phyloP scores from a whole-genome alignment of 2,329 filamentous ascomycete genomes.

The Ophiostoma australiae region DNA sequence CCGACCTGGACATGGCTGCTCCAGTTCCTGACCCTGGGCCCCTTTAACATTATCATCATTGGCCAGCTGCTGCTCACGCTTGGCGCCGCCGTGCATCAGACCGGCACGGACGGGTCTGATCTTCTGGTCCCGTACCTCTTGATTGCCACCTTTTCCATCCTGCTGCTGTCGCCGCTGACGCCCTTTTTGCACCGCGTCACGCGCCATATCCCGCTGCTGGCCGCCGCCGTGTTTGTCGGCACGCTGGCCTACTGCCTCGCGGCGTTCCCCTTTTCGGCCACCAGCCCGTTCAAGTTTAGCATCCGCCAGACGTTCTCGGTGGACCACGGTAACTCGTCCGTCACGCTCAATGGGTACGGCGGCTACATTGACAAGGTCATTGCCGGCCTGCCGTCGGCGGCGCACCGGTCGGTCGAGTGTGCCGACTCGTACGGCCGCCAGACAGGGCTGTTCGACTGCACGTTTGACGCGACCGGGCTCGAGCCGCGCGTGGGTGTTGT shows the following conservation, averaged over 20 bases:
- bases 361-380: conserved; percentile 65
- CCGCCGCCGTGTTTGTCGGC: conserved; percentile 66
- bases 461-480: conserved; percentile 55
- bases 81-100: conserved; percentile 70
- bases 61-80: conserved; percentile 71
- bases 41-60: conserved; percentile 70
- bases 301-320: conserved; percentile 80
- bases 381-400: conserved; percentile 63
- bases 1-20: conserved; percentile 83
- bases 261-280: conserved; percentile 80
- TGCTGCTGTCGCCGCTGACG: conserved; percentile 69
- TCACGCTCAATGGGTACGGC: conserved; percentile 64
- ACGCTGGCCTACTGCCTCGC: conserved; percentile 81
- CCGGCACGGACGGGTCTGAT: conserved; percentile 74
- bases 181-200: conserved; percentile 86
- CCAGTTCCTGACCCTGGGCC: conserved; percentile 75
- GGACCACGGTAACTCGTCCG: conserved; percentile 63
- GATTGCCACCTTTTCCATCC: conserved; percentile 61
- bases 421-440: conserved; percentile 36
- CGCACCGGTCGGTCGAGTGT: conserved; percentile 57
- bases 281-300: conserved; percentile 77
- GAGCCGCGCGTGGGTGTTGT: conserved; percentile 40
- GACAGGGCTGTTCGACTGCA: conserved; percentile 59
- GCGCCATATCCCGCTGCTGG: conserved; percentile 72
- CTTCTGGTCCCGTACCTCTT: conserved; percentile 66